Conservation (phyloP, 169 alveolate genomes). For the Perkinsus olseni region DNA sequence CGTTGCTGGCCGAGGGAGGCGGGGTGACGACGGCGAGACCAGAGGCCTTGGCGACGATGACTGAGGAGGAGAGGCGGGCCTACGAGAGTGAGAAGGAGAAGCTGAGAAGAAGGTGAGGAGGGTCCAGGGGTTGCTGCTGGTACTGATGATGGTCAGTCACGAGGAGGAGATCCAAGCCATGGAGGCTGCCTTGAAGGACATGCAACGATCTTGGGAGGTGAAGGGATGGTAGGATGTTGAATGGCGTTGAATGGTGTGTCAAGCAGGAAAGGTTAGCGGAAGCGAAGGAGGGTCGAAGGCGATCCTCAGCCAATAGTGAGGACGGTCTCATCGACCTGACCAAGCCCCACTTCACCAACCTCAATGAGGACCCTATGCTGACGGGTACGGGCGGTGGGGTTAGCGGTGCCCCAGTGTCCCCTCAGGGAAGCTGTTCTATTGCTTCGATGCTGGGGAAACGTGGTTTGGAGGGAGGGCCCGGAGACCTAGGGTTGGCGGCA, state of each 20-base stretch:
- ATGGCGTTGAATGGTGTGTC: conserved; percentile 10
- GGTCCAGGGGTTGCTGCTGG: neutral
- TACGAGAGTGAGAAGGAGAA: conserved; percentile 21
- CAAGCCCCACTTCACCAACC: conserved; percentile 53
- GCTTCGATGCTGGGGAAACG: conserved; percentile 42
- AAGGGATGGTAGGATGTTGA: neutral
- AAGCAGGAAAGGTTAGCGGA: conserved; percentile 39
- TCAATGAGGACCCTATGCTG: conserved; percentile 77
- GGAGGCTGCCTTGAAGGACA: conserved; percentile 39
- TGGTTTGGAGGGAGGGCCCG: conserved; percentile 59
- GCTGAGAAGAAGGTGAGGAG: neutral
- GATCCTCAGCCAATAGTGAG: conserved; percentile 11
- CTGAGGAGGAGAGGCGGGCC: neutral
- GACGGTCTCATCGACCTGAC: conserved; percentile 37
- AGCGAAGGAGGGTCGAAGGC: conserved; percentile 19
- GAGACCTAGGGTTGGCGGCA: conserved; percentile 28
- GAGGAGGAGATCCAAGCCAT: conserved; percentile 40
- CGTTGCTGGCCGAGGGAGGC: conserved; percentile 26
- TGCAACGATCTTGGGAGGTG: conserved; percentile 20
- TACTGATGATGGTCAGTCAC: conserved; percentile 4
- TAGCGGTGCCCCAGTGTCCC: neutral
- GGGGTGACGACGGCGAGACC: neutral
- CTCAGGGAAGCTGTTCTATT: conserved; percentile 41
- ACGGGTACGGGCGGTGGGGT: conserved; percentile 28
- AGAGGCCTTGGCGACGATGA: neutral